Conservation (phyloP, 2,329 filamentous ascomycete species). For the Didymella keratinophila region DNA sequence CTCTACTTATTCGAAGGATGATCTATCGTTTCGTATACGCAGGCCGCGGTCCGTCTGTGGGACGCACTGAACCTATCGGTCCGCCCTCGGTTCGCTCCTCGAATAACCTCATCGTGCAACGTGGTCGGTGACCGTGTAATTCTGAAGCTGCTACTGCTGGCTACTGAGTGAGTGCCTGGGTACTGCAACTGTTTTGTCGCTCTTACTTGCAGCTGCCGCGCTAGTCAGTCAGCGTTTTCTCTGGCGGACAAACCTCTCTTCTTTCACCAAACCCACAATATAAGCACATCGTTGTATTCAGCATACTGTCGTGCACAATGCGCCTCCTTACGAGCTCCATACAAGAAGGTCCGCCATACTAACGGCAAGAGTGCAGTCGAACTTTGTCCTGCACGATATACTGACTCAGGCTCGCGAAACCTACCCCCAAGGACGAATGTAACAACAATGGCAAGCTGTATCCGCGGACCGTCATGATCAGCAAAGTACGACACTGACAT, state of each 20-base stretch:
- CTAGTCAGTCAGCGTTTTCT: background rate
- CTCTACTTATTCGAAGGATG: background rate
- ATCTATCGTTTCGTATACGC: slow-evolving; percentile 2
- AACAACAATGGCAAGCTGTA: slow-evolving; percentile 1
- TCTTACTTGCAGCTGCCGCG: background rate
- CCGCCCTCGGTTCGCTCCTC: background rate
- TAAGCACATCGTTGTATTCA: background rate
- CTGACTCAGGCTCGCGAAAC: slow-evolving; percentile 17
- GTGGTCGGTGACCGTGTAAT: background rate
- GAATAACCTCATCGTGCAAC: background rate
- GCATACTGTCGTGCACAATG: background rate
- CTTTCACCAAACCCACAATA: background rate
- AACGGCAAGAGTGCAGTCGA: slow-evolving; percentile 6
- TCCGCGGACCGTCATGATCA: background rate
- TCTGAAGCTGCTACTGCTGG: background rate
- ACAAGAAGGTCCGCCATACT: slow-evolving; percentile 3
- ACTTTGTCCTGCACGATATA: background rate
- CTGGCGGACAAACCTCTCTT: background rate
- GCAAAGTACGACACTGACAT: slow-evolving; percentile 1
- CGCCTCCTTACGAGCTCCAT: background rate
- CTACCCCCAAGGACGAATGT: background rate
- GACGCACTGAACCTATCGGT: slow-evolving; percentile 5
- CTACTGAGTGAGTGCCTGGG: background rate
- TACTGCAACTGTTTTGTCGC: background rate
- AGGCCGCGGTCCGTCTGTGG: slow-evolving; percentile 1